Percentiles rank a stretch among this genome's conserved stretches.
phyloP scores from a whole-genome alignment of 805 yeast species.

The Wickerhamiella azyma region DNA sequence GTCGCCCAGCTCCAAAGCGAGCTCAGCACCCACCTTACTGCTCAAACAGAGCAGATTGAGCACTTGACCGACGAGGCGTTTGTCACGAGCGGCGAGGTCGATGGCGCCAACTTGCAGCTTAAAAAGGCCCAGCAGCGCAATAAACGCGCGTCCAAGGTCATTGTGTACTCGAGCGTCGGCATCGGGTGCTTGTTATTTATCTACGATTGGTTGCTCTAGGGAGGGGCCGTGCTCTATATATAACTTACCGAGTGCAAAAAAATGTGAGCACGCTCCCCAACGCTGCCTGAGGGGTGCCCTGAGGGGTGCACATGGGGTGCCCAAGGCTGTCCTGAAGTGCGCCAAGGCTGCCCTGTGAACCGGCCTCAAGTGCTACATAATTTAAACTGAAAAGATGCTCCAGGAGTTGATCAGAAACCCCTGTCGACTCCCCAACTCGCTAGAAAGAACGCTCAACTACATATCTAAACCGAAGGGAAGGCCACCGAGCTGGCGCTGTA shows the following conservation, averaged over 20 bases:
- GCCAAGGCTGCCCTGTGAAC: background rate
- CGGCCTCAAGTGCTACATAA: too few relatives aligned
- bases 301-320: too few relatives aligned
- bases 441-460: too few relatives aligned
- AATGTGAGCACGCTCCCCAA: too few relatives aligned
- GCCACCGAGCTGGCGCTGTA: background rate
- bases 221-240: background rate
- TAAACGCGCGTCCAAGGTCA: constrained; percentile 43
- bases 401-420: too few relatives aligned
- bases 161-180: constrained; percentile 40
- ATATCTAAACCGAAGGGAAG: constrained; percentile 3
- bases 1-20: constrained; percentile 65
- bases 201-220: constrained; percentile 20
- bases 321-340: too few relatives aligned
- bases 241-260: background rate
- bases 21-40: constrained; percentile 52
- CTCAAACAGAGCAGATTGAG: constrained; percentile 59
- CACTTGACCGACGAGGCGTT: constrained; percentile 52
- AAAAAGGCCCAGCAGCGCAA: constrained; percentile 54
- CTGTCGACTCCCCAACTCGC: too few relatives aligned
- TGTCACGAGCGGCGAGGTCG: constrained; percentile 49
- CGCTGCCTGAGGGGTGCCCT: too few relatives aligned
- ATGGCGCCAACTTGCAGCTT: constrained; percentile 57
- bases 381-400: too few relatives aligned
- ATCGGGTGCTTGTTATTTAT: constrained; percentile 45